phyloP scores from a whole-genome alignment of 106 monocot species.

The Alisma plantagoaquatica region DNA sequence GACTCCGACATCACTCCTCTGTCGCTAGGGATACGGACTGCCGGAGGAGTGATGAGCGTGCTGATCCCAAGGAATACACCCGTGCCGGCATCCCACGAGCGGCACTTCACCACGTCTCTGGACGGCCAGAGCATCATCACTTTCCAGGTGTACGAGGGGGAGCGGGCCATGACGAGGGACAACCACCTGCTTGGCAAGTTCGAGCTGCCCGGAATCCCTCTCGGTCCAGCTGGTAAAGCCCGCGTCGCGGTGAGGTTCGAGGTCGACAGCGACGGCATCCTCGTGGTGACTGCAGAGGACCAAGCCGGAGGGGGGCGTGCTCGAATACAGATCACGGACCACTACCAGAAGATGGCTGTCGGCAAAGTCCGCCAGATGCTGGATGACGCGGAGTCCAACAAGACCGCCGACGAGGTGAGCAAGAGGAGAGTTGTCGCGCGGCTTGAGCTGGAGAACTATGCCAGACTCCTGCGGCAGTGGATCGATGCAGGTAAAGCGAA shows the following conservation, averaged over 20 bases:
- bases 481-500: conserved; percentile 4
- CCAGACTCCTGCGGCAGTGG: conserved; percentile 71
- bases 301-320: conserved; percentile 33
- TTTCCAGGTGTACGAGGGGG: conserved; percentile 48
- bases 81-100: conserved; percentile 48
- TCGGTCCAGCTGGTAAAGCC: conserved; percentile 45
- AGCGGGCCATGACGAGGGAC: conserved; percentile 6
- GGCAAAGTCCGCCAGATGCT: conserved; percentile 7
- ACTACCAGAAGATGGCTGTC: conserved; percentile 3
- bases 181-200: conserved; percentile 40
- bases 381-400: conserved; percentile 19
- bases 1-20: conserved; percentile 25
- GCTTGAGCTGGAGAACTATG: conserved; percentile 55
- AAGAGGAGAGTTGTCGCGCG: conserved; percentile 49
- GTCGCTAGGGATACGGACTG: neutral
- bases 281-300: conserved; percentile 55
- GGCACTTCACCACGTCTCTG: conserved; percentile 40
- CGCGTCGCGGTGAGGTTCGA: conserved; percentile 50
- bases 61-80: conserved; percentile 40
- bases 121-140: conserved; percentile 41
- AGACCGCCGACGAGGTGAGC: conserved; percentile 30
- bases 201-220: conserved; percentile 51
- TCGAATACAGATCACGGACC: conserved; percentile 5
- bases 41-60: neutral
- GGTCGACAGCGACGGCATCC: conserved; percentile 53